Conservation (phyloP, 2,329 filamentous ascomycete genomes). For the Periconia sp. region DNA sequence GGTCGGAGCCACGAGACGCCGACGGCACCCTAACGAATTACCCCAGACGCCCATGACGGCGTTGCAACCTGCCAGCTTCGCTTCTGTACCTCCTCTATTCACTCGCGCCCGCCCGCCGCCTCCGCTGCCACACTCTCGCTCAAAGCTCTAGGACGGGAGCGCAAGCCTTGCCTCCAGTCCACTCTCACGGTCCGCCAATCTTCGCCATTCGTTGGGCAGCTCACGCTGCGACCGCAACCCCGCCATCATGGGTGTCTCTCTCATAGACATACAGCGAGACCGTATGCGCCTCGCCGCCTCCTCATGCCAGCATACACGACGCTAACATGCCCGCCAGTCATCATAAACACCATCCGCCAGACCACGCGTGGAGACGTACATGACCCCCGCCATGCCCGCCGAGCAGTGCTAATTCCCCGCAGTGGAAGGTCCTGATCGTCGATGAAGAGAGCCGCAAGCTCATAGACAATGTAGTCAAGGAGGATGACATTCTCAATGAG, state of each 20-base stretch:
- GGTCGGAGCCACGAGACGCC: no score
- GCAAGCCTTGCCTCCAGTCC: no score
- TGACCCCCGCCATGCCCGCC: slow-evolving; percentile 15
- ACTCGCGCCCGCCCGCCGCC: no score
- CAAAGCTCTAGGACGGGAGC: no score
- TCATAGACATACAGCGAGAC: slow-evolving; percentile 83
- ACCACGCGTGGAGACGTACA: slow-evolving; percentile 83
- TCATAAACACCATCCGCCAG: slow-evolving; percentile 75
- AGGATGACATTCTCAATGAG: slow-evolving; percentile 96
- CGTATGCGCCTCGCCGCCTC: slow-evolving; percentile 52
- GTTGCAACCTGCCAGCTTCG: no score
- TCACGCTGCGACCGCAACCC: slow-evolving; percentile 22
- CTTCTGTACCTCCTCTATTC: no score
- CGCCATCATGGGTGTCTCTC: slow-evolving; percentile 78
- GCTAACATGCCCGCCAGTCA: slow-evolving; percentile 59
- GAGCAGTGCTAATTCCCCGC: slow-evolving; percentile 35
- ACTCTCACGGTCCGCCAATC: no score
- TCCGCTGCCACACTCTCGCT: no score
- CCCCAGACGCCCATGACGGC: no score
- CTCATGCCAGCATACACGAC: background rate
- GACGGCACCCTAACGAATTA: no score
- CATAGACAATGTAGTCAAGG: slow-evolving; percentile 87
- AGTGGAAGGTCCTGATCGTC: slow-evolving; percentile 98
- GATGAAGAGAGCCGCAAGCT: slow-evolving; percentile 85
- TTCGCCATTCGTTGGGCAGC: background rate